Base-by-base conservation (phyloP, 2,329 filamentous ascomycete genomes). In the Alternaria triticina region DNA sequence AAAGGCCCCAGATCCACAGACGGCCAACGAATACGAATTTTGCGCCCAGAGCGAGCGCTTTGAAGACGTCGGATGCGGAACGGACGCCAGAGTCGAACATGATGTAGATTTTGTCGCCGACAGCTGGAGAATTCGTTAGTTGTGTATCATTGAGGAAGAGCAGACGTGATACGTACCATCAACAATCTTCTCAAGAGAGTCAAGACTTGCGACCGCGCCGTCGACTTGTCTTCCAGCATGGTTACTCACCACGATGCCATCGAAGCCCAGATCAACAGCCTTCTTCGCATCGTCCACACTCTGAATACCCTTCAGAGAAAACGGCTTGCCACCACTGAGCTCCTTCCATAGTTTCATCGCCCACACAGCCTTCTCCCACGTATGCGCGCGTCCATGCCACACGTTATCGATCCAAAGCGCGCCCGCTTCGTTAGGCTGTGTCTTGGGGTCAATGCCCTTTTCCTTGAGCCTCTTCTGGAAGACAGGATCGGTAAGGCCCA, bases 301-400 rank as follows among this genome's bases (percentile, higher is more conserved):
- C 80, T 92, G 89, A n/a, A 93, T 86, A 0, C 90, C 90, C 77
- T 93, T 93, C 25, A 93, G 77, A 52, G 67, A 89, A 80, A 82
- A 92, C 68, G 72, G 88, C 81, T 85, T 84, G 8, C 88, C 82
- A 1, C 85, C 85, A 1, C 79, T 83, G 30, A 87, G 85, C 61
- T 82, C 79, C 75, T 82, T 84, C 81, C 89, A 86, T 22, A 85
- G 82, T 71, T 86, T 80, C 62, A 88, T 87, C 49, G 92, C 73
- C 89, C 90, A 92, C 5, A 83, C 80, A 2, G 92, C 82, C 74
- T 91, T 90, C 47, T 86, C 83, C 90, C 90, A 93, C n/a, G 81
- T 84, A 75, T 86, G 87, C 6, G 87, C 86, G 3, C 85, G 82
- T 0, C 88, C 88, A 74, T 90, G 88, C 87, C 88, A 90, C 50